phyloP scores from a whole-genome alignment of 1,284 basidiomycete genomes.

The Coniophora puteana region DNA sequence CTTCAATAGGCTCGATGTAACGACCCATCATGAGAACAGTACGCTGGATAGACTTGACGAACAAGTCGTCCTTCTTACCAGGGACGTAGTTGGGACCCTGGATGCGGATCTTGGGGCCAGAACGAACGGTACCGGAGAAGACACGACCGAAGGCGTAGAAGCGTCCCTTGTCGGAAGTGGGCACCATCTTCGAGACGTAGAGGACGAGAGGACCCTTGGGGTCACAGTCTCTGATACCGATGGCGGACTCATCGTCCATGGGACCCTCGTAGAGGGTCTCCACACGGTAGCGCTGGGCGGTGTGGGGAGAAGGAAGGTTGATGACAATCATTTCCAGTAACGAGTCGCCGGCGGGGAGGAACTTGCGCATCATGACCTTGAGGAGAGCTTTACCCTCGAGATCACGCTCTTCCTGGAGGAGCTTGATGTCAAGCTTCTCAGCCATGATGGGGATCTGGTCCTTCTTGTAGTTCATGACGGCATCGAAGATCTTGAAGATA shows the following conservation, averaged over 20 bases:
- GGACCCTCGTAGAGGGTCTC: conserved; percentile 99
- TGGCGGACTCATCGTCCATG: conserved; percentile 99
- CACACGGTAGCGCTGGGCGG: conserved; percentile 97
- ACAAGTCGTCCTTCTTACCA: conserved; percentile 98
- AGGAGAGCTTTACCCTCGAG: conserved; percentile 96
- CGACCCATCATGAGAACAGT: conserved; percentile 99
- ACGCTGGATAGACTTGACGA: conserved; percentile 98
- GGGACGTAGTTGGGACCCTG: conserved; percentile 99
- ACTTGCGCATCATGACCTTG: conserved; percentile 99
- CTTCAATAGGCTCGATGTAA: conserved; percentile 98
- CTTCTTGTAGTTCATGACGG: conserved; percentile 99
- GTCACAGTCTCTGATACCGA: conserved; percentile 98
- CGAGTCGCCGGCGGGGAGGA: conserved; percentile 98
- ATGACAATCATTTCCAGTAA: conserved; percentile 99
- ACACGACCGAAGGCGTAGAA: conserved; percentile 99
- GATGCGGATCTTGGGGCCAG: conserved; percentile 99
- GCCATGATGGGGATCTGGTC: conserved; percentile 84
- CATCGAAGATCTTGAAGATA: conserved; percentile 98
- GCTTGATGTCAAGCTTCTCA: conserved; percentile 96
- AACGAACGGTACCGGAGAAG: conserved; percentile 97
- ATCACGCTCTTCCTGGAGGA: conserved; percentile 88
- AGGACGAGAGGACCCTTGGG: conserved; percentile 96
- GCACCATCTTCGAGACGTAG: conserved; percentile 99
- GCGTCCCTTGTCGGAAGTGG: conserved; percentile 99
- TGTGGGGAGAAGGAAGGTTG: conserved; percentile 95